phyloP scores from a whole-genome alignment of 2,329 filamentous ascomycete species.

The Immersiporthe knoxdaviesiana region DNA sequence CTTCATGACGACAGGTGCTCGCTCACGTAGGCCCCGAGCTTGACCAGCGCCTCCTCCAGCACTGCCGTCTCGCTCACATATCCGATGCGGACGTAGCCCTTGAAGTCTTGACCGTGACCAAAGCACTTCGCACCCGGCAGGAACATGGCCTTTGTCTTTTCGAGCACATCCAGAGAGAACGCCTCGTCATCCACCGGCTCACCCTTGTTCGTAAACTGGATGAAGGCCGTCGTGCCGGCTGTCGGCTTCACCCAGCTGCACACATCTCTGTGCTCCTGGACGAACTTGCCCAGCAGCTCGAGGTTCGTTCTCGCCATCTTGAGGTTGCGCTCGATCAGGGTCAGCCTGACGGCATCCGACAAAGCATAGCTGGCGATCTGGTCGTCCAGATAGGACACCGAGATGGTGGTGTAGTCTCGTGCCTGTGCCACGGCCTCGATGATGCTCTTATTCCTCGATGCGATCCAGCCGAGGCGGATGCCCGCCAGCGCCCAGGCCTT shows the following conservation, averaged over 20 bases:
- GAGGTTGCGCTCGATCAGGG: conserved; percentile 56
- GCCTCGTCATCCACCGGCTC: conserved; percentile 70
- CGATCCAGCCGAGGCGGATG: conserved; percentile 82
- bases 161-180: conserved; percentile 70
- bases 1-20: conserved; percentile 34
- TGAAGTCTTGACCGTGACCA: conserved; percentile 66
- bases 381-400: conserved; percentile 82
- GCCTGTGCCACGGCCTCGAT: conserved; percentile 66
- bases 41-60: conserved; percentile 66
- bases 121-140: conserved; percentile 76
- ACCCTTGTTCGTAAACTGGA: conserved; percentile 65
- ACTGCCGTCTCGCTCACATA: conserved; percentile 74
- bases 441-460: conserved; percentile 64
- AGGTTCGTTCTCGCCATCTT: conserved; percentile 70
- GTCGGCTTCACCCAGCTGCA: conserved; percentile 74
- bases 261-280: conserved; percentile 64
- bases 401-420: conserved; percentile 84
- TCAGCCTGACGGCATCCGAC: conserved; percentile 46
- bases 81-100: conserved; percentile 76
- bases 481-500: conserved; percentile 86
- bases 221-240: conserved; percentile 79
- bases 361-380: conserved; percentile 77
- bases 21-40: conserved; percentile 46
- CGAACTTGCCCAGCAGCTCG: conserved; percentile 66
- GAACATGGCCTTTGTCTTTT: conserved; percentile 73